phyloP scores from a whole-genome alignment of 169 alveolate genomes.

The Plasmodium cynomolgi region DNA sequence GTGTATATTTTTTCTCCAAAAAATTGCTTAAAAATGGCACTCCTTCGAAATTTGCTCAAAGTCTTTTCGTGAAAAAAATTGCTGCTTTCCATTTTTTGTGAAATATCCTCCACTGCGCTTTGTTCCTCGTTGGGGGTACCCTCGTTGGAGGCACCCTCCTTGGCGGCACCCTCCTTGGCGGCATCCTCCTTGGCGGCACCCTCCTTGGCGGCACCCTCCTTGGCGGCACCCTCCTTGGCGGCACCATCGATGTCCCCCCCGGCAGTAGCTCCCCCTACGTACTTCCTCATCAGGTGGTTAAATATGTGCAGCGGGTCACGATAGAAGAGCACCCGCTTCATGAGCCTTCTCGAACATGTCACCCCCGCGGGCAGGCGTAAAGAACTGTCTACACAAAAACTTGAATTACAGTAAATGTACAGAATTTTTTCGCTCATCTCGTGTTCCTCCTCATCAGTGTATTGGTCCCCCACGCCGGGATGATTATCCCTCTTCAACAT shows the following conservation, averaged over 20 bases:
- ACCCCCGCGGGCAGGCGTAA: neutral
- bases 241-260: neutral
- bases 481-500: neutral
- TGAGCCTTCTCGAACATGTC: neutral
- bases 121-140: too few species aligned
- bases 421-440: constrained; percentile 10
- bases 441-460: neutral
- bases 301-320: constrained; percentile 47
- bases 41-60: neutral
- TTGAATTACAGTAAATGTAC: constrained; percentile 20
- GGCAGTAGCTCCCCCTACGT: neutral
- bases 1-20: constrained; percentile 15
- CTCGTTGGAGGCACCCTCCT: too few species aligned
- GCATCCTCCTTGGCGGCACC: too few species aligned
- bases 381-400: neutral
- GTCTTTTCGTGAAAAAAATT: neutral
- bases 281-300: constrained; percentile 13
- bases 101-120: neutral
- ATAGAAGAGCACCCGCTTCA: constrained; percentile 10
- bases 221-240: neutral
- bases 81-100: constrained; percentile 11
- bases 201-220: neutral
- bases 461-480: neutral
- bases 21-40: constrained; percentile 26
- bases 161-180: neutral